phyloP scores from a whole-genome alignment of 2,329 filamentous ascomycete genomes.

The Drechslera avenae region DNA sequence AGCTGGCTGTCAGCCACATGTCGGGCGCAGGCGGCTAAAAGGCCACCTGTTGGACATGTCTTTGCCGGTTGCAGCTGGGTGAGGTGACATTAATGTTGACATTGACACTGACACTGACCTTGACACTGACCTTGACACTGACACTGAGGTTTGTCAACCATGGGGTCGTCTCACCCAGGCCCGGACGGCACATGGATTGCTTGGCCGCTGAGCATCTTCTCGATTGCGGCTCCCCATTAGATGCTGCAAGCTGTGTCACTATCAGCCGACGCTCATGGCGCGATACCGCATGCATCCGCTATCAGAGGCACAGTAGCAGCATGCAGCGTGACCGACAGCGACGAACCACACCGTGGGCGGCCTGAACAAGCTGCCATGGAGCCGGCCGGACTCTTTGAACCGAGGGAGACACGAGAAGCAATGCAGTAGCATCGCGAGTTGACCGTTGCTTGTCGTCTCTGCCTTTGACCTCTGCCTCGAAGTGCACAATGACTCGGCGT shows the following conservation, averaged over 20 bases:
- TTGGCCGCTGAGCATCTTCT: background rate
- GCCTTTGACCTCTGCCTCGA: background rate
- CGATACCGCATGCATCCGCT: conserved; percentile 11
- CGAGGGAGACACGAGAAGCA: conserved; percentile 16
- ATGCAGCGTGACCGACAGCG: conserved; percentile 13
- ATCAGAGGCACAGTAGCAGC: conserved; percentile 12
- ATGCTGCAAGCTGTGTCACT: conserved; percentile 11
- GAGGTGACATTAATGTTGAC: too few relatives aligned
- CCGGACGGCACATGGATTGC: too few relatives aligned
- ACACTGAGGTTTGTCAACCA: too few relatives aligned
- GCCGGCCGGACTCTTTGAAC: conserved; percentile 8
- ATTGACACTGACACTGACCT: too few relatives aligned
- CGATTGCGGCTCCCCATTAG: conserved; percentile 16
- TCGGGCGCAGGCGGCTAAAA: conserved; percentile 12
- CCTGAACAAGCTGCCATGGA: conserved; percentile 16
- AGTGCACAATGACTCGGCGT: conserved; percentile 15
- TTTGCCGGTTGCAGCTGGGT: background rate
- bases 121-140: too few relatives aligned
- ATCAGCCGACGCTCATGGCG: conserved; percentile 10
- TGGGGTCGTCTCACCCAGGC: too few relatives aligned
- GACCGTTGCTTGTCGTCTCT: background rate
- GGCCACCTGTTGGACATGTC: background rate
- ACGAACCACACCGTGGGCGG: conserved; percentile 6
- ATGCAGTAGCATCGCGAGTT: conserved; percentile 8
- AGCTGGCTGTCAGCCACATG: conserved; percentile 7